phyloP scores from a whole-genome alignment of 345 rosid genomes.

The Excoecaria agallocha region DNA sequence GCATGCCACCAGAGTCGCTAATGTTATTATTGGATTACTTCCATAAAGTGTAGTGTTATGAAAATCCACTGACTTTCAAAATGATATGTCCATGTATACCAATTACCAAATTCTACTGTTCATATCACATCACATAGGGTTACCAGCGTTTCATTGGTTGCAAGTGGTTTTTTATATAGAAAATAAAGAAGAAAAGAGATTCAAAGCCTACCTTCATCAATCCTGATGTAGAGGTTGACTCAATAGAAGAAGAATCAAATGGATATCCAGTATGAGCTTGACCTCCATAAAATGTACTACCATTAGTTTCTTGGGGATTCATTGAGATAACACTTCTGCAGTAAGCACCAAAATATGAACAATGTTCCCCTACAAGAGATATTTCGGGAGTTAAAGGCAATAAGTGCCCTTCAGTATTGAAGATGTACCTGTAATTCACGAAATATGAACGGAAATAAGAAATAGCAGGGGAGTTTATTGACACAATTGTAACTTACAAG shows the following conservation, averaged over 20 bases:
- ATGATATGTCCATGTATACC: neutral
- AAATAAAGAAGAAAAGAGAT: neutral
- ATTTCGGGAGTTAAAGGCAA: constrained; percentile 87
- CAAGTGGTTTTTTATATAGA: neutral
- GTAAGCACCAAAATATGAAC: constrained; percentile 81
- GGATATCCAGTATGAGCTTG: constrained; percentile 28
- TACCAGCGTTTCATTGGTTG: neutral
- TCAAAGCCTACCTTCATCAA: constrained; percentile 63
- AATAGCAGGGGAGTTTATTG: neutral
- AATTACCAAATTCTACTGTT: neutral
- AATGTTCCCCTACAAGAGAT: constrained; percentile 76
- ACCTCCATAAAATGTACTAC: constrained; percentile 34
- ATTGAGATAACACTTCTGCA: constrained; percentile 45
- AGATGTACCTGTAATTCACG: constrained; percentile 53
- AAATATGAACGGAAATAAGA: neutral
- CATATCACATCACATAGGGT: neutral
- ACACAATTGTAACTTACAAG: constrained; percentile 9
- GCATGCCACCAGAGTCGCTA: neutral
- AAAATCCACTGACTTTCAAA: neutral
- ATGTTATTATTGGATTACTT: neutral
- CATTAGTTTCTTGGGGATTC: constrained; percentile 41
- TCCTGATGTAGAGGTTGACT: constrained; percentile 54
- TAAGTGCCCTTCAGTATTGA: constrained; percentile 94
- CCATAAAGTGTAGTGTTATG: neutral
- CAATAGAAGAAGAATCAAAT: constrained; percentile 36